phyloP scores from a whole-genome alignment of 2,329 filamentous ascomycete species.

The Fusarium keratoplasticum region DNA sequence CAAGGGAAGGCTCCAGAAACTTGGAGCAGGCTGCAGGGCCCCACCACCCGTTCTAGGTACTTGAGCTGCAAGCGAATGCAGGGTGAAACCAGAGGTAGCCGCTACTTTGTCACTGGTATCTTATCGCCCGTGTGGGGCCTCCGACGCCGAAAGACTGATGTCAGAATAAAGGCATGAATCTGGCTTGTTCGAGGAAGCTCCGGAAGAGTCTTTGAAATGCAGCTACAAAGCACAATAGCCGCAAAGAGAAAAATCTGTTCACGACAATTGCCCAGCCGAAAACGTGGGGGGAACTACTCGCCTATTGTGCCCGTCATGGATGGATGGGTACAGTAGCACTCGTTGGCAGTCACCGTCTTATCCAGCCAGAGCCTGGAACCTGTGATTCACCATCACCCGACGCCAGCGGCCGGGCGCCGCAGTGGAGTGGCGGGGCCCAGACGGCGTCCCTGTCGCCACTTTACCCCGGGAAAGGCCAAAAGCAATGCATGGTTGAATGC shows the following conservation, averaged over 20 bases:
- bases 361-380: slow-evolving; percentile 4
- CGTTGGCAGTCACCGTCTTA: slow-evolving; percentile 28
- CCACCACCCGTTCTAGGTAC: slow-evolving; percentile 42
- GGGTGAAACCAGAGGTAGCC: slow-evolving; percentile 30
- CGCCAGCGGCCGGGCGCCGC: slow-evolving; percentile 18
- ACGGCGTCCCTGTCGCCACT: slow-evolving; percentile 36
- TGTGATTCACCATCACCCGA: slow-evolving; percentile 32
- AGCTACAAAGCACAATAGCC: background rate
- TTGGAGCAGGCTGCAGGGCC: slow-evolving; percentile 37
- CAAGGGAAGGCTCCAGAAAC: slow-evolving; percentile 55
- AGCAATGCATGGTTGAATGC: slow-evolving; percentile 15
- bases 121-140: slow-evolving; percentile 3
- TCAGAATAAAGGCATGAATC: slow-evolving; percentile 24
- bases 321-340: slow-evolving; percentile 17
- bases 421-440: slow-evolving; percentile 32
- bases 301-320: slow-evolving; percentile 9
- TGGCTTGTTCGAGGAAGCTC: slow-evolving; percentile 25
- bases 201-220: slow-evolving; percentile 15
- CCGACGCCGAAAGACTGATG: slow-evolving; percentile 18
- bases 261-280: background rate
- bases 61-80: background rate
- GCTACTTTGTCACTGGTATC: slow-evolving; percentile 22
- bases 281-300: background rate
- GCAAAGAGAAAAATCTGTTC: background rate
- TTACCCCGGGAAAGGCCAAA: slow-evolving; percentile 36